Evolutionary conservation across 2,329 filamentous ascomycete species (phyloP), one percentile per base, ranked within the genome.

Genomic region (Fusarium liriodendri): DNA sequence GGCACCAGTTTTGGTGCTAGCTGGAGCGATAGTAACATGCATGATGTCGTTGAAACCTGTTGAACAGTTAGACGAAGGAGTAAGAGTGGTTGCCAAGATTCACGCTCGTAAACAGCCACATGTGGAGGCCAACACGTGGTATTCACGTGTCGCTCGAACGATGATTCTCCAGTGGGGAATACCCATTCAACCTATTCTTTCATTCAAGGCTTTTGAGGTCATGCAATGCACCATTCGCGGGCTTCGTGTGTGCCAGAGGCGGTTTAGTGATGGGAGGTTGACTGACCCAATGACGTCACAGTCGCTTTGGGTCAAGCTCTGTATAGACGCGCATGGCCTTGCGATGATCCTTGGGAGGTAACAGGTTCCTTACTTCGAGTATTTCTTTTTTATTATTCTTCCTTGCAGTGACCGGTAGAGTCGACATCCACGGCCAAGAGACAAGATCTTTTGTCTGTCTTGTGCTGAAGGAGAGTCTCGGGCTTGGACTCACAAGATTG

Each of bases 1-100:
- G 2, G 71, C 70, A 38, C 75, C 80, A 0, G 80, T 82, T 42
- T 77, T 80, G 37, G 80, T 76, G 40, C 80, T 79, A 1, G 82
- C 82, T 0, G 82, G 81, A 16, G 77, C 75, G 62, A 84, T 69
- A n/a, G 62, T 62, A 3, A 77, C 16, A 2, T 70, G 67, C 72
- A 77, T 75, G 3, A 25, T 54, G 7, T n/a, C 27, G 27, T 61
- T 5, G 1, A 11, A 14, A 9, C 3, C 9, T 10, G 9, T 27
- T 18, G 38, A 29, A 29, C 3, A 25, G 42, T 22, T 45, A 14
- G 4, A 25, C 20, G 27, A 20, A 54, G 11, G 27, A 20, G 27
- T 3, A 33, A 54, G 50, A 54, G 33, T 54, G 18, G 27, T n/a
- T 33, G 50, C 50, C 50, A 54, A 54, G 50, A 54, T 54, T 54